Evolutionary conservation across 495 filamentous ascomycete species (phyloP), one percentile per base, ranked within the genome.

Genomic region (Bombardia bombarda): DNA sequence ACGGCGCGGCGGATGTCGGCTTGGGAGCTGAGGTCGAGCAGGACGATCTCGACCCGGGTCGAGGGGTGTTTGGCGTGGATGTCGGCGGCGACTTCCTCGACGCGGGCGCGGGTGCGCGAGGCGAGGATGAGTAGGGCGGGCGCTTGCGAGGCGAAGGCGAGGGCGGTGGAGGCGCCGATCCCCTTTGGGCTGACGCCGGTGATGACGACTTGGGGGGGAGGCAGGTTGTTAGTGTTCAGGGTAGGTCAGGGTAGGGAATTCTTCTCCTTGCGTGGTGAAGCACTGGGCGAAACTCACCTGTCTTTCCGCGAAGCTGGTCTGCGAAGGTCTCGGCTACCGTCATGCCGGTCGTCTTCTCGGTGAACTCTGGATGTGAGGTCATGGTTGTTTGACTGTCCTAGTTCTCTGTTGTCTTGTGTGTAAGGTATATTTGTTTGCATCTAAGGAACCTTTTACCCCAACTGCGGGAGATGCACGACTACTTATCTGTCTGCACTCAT

Each of bases 171-270:
- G 26, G 69, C 67, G 3, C 76, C 78, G 18, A 79, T 67, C 16
- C 71, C 66, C 17, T 69, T 65, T 17, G 73, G 73, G 26, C 69
- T 67, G 24, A 79, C 65, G 3, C 77, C 73, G 0, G 73, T 77
- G 28, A 73, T 56, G 14, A 75, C 42, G 24, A 75, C 53, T 53
- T n/a, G 37, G 10, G 12, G 7, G 10, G 16, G 42, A 21, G 24
- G 23, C 41, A 20, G 45, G 38, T 22, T 1, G 26, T 28, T 28
- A 28, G 26, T n/a, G n/a, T 42, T 13, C 37, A 19, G 10, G 28
- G 7, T 8, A 17, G 10, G 30, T 18, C n/a, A 22, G 18, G 34
- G 23, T 21, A 7, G 35, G 8, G 14, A 13, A 7, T 10, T 28
- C 26, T 10, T 26, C 26, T 38, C 3, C 17, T 38, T 22, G 6